These are phyloP conservation scores for Gaertneriomyces sp. DNA, from an alignment of 192 early-diverging fungal genomes.

Conservation along the genomic window DNA sequence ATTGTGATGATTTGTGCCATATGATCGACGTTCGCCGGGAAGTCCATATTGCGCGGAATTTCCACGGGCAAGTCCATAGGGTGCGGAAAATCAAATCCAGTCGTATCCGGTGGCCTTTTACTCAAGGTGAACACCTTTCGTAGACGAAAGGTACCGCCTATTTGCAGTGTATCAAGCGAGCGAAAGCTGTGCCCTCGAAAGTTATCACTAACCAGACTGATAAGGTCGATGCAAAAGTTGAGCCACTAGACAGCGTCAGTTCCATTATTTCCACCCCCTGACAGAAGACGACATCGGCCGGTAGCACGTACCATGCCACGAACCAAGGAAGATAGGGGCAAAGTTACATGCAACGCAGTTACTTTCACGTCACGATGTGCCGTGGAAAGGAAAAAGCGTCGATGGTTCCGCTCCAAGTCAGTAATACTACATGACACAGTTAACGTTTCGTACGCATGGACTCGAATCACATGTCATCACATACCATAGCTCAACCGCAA, in stretches of 20 bases:
- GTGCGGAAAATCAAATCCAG: neutral
- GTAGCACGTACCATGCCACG: slow-evolving; percentile 21
- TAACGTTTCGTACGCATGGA: neutral
- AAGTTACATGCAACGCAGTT: slow-evolving; percentile 41
- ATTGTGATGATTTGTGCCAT: no score
- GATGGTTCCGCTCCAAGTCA: slow-evolving; percentile 37
- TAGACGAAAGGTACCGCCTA: slow-evolving; percentile 35
- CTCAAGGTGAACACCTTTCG: slow-evolving; percentile 45
- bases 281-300: no score
- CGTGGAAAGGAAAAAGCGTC: slow-evolving; percentile 46
- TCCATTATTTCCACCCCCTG: no score
- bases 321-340: slow-evolving; percentile 30
- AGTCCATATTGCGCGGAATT: no score
- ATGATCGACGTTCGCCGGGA: no score
- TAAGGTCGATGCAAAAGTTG: slow-evolving; percentile 43
- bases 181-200: slow-evolving; percentile 38
- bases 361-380: slow-evolving; percentile 28
- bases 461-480: no score
- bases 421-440: slow-evolving; percentile 28
- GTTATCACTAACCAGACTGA: slow-evolving; percentile 32
- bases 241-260: slow-evolving; percentile 29
- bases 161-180: slow-evolving; percentile 30
- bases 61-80: no score
- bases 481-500: slow-evolving; percentile 34
- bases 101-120: slow-evolving; percentile 20